phyloP scores from a whole-genome alignment of 2,329 filamentous ascomycete species.

The Lasiodiplodia hormozganensis region DNA sequence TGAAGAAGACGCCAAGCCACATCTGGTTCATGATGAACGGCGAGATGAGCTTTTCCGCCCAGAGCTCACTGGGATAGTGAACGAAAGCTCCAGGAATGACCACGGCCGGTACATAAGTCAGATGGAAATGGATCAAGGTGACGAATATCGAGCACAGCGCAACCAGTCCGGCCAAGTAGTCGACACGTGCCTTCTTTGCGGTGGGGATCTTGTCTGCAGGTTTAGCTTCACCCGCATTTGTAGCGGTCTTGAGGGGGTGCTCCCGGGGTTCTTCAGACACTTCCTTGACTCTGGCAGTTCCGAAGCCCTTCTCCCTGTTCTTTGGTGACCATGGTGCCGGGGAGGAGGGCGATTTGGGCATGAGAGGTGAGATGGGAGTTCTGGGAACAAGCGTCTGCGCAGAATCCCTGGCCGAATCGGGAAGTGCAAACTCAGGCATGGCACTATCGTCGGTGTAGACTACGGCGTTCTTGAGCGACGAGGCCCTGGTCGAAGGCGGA shows the following conservation, averaged over 20 bases:
- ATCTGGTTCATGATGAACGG: constrained; percentile 55
- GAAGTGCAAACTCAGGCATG: constrained; percentile 17
- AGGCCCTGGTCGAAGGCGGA: constrained; percentile 17
- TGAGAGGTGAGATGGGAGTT: constrained; percentile 9
- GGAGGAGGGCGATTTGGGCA: constrained; percentile 24
- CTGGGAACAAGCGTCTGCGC: constrained; percentile 24
- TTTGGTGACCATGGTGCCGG: constrained; percentile 19
- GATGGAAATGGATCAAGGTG: constrained; percentile 53
- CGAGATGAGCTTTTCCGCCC: constrained; percentile 51
- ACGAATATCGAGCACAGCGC: constrained; percentile 54
- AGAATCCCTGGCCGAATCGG: constrained; percentile 22
- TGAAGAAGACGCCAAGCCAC: constrained; percentile 59
- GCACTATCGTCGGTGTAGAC: constrained; percentile 16
- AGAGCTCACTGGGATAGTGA: constrained; percentile 51
- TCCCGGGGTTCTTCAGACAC: constrained; percentile 19
- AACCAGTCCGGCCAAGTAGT: constrained; percentile 56
- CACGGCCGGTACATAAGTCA: constrained; percentile 52
- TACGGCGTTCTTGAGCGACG: constrained; percentile 25
- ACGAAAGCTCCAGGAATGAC: constrained; percentile 44
- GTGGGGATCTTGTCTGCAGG: constrained; percentile 19
- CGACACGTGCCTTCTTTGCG: constrained; percentile 45
- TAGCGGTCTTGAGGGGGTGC: constrained; percentile 19
- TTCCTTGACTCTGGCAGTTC: constrained; percentile 17
- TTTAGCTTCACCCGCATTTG: background rate
- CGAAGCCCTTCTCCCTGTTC: constrained; percentile 23